phyloP scores from a whole-genome alignment of 345 rosid species.

The Anastatica hierochuntica region DNA sequence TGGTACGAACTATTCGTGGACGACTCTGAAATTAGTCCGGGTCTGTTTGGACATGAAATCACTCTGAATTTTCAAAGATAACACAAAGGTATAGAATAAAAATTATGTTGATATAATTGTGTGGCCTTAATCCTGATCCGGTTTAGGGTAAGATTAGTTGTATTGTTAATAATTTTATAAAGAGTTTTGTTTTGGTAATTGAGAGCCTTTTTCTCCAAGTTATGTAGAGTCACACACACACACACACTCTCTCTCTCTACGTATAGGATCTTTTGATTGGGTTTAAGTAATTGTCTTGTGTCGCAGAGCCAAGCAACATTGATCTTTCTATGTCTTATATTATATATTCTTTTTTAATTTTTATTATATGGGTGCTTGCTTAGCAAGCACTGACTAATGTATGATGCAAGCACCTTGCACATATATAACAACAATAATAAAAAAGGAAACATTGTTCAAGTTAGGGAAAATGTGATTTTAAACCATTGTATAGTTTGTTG shows the following conservation, averaged over 20 bases:
- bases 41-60: too few species aligned
- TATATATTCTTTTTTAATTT: not conserved
- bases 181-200: constrained; percentile 10
- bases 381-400: constrained; percentile 61
- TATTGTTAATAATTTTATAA: constrained; percentile 2
- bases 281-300: constrained; percentile 44
- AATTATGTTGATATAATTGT: not conserved
- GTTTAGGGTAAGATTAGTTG: constrained; percentile 15
- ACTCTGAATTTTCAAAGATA: too few species aligned
- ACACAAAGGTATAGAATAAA: not conserved
- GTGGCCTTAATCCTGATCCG: constrained; percentile 19
- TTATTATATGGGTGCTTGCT: constrained; percentile 44
- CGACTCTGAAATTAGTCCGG: too few species aligned
- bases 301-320: constrained; percentile 34
- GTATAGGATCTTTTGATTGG: constrained; percentile 23
- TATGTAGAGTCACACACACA: too few species aligned
- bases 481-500: not conserved
- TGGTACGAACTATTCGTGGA: too few species aligned
- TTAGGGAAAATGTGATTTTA: not conserved
- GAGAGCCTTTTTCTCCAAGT: constrained; percentile 30
- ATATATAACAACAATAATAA: not conserved
- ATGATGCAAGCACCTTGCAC: constrained; percentile 54
- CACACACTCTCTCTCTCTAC: constrained; percentile 5
- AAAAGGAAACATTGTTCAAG: too few species aligned
- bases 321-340: constrained; percentile 18